Conservation (phyloP, 2,329 filamentous ascomycete genomes). For the Fusarium sp. region DNA sequence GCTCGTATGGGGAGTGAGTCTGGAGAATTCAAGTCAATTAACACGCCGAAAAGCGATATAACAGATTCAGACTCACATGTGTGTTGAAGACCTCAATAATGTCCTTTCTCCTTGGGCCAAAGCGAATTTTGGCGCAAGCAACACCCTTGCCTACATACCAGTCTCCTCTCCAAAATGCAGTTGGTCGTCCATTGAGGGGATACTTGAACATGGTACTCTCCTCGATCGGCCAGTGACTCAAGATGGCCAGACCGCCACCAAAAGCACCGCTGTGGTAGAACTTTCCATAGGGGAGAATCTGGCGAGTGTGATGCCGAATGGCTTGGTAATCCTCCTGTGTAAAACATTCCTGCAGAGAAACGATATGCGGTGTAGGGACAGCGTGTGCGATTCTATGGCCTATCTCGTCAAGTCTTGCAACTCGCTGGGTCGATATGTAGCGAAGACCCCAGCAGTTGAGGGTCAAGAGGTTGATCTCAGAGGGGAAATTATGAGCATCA, state of each 20-base stretch:
- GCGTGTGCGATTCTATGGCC: constrained; percentile 79
- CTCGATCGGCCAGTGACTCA: constrained; percentile 92
- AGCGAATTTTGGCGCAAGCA: constrained; percentile 81
- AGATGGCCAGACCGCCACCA: constrained; percentile 86
- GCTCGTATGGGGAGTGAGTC: constrained; percentile 87
- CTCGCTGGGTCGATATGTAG: constrained; percentile 81
- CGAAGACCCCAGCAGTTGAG: constrained; percentile 98
- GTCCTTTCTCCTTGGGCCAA: constrained; percentile 71
- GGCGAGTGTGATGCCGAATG: constrained; percentile 77
- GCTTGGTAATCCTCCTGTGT: constrained; percentile 83
- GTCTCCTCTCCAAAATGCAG: constrained; percentile 92
- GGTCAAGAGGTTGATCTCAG: constrained; percentile 80
- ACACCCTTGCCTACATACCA: constrained; percentile 98
- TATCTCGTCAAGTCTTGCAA: constrained; percentile 83
- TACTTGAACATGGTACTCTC: constrained; percentile 89
- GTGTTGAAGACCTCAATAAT: constrained; percentile 92
- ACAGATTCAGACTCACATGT: constrained; percentile 65
- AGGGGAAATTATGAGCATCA: constrained; percentile 53
- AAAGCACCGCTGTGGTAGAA: constrained; percentile 93
- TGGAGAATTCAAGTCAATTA: constrained; percentile 33
- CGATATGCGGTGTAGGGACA: constrained; percentile 79
- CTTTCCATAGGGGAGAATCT: constrained; percentile 87
- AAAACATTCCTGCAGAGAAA: constrained; percentile 96
- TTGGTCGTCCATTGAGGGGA: constrained; percentile 91
- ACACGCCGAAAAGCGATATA: background rate